Conservation (phyloP, 176 grass and related monocot species). For the Coix lacrymajobi region DNA sequence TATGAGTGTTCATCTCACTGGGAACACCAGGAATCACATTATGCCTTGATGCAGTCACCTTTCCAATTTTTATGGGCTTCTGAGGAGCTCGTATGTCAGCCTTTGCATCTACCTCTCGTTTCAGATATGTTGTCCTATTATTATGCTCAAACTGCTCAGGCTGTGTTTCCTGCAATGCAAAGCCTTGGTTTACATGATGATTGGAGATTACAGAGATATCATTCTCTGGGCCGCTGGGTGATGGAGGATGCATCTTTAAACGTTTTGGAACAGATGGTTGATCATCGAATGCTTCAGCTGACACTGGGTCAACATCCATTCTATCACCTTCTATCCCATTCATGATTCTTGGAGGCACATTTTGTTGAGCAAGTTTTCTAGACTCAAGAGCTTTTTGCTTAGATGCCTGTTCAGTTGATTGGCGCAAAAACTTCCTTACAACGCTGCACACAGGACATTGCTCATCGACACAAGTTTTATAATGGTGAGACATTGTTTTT, state of each 20-base stretch:
- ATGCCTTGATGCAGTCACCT: constrained; percentile 34
- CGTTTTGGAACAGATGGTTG: constrained; percentile 63
- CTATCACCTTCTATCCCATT: constrained; percentile 41
- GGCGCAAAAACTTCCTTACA: constrained; percentile 50
- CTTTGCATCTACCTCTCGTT: constrained; percentile 60
- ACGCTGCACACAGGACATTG: constrained; percentile 80
- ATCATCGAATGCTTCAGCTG: constrained; percentile 54
- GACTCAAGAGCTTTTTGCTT: constrained; percentile 32
- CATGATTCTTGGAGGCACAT: constrained; percentile 35
- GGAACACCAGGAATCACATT: constrained; percentile 49
- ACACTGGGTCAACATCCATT: constrained; percentile 65
- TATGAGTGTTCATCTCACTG: constrained; percentile 42
- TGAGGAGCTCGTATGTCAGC: constrained; percentile 39
- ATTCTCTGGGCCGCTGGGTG: constrained; percentile 36
- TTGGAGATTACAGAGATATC: constrained; percentile 46
- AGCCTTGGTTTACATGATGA: constrained; percentile 42
- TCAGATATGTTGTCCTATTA: constrained; percentile 37
- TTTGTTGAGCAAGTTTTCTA: constrained; percentile 48
- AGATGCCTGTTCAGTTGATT: constrained; percentile 50
- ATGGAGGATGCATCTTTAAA: constrained; percentile 45
- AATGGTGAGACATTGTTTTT: constrained; percentile 62
- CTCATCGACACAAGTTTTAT: constrained; percentile 52
- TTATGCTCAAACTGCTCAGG: constrained; percentile 55
- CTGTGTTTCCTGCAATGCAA: constrained; percentile 47
- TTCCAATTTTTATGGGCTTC: constrained; percentile 40